Conservation (phyloP, 345 rosid genomes). For the Citrus medica region DNA sequence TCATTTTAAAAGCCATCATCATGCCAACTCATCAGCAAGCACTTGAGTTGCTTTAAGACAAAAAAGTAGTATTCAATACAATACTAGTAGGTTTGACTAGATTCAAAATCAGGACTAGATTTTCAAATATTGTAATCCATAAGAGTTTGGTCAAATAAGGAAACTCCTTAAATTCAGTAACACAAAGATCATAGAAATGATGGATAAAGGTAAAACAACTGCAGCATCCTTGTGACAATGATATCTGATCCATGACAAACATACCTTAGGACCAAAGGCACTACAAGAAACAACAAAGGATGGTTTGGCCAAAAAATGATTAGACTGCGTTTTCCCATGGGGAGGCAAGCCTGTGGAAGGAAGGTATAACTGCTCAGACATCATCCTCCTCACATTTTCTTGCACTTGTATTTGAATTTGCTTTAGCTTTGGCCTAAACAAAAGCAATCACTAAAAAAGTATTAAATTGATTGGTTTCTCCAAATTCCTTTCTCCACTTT, state of each 20-base stretch:
- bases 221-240: not conserved
- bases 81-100: not conserved
- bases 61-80: not conserved
- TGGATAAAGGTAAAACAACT: not conserved
- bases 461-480: not conserved
- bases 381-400: slow-evolving; percentile 73
- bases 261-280: slow-evolving; percentile 76
- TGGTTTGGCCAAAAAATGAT: slow-evolving; percentile 38
- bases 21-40: not conserved
- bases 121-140: not conserved
- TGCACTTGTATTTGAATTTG: slow-evolving; percentile 61
- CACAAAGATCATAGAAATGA: not conserved
- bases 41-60: not conserved
- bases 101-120: not conserved
- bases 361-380: slow-evolving; percentile 63
- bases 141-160: not conserved
- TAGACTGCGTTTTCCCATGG: slow-evolving; percentile 23
- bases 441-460: not conserved
- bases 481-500: not conserved
- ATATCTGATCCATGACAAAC: not conserved
- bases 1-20: not conserved
- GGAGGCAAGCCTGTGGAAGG: slow-evolving; percentile 34
- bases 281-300: slow-evolving; percentile 79
- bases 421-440: slow-evolving; percentile 62
- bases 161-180: not conserved